Conservation (phyloP, 2,329 filamentous ascomycete genomes). For the Ascomycota sp. region DNA sequence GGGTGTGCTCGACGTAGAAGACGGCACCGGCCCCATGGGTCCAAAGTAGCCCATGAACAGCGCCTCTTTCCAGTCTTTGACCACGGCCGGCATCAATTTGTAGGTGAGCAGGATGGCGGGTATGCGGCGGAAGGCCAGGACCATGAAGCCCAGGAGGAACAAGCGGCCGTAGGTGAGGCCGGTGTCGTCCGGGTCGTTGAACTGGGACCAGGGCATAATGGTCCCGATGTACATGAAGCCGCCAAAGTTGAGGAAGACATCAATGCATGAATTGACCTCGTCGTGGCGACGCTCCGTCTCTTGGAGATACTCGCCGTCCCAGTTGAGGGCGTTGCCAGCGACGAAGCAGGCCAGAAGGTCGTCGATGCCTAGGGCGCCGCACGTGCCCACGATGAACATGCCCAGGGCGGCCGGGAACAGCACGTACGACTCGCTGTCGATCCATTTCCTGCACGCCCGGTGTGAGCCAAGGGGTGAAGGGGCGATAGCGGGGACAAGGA, state of each 20-base stretch:
- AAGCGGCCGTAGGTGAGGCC: constrained; percentile 31
- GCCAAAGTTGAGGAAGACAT: constrained; percentile 37
- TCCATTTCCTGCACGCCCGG: constrained; percentile 29
- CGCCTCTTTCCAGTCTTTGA: constrained; percentile 34
- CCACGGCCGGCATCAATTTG: constrained; percentile 30
- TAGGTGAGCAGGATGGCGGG: constrained; percentile 33
- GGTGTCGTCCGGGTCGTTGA: constrained; percentile 28
- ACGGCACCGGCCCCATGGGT: constrained; percentile 56
- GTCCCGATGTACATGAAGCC: constrained; percentile 39
- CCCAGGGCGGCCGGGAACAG: constrained; percentile 30
- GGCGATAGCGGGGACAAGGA: background rate
- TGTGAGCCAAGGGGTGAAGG: background rate
- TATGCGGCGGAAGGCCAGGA: constrained; percentile 34
- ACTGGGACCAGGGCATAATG: constrained; percentile 33
- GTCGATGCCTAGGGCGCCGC: constrained; percentile 35
- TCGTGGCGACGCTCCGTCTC: constrained; percentile 36
- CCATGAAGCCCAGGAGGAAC: constrained; percentile 27
- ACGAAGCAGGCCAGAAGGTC: constrained; percentile 41
- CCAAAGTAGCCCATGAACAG: constrained; percentile 50
- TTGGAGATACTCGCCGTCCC: constrained; percentile 37
- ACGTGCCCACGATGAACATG: constrained; percentile 36
- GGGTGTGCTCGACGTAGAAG: constrained; percentile 43
- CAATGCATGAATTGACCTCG: constrained; percentile 37
- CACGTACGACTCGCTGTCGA: constrained; percentile 32
- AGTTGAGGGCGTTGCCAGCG: constrained; percentile 38